Evolutionary conservation across 176 grass and related monocot species (phyloP).

Genomic region (Hyparrhenia diplandra): DNA sequence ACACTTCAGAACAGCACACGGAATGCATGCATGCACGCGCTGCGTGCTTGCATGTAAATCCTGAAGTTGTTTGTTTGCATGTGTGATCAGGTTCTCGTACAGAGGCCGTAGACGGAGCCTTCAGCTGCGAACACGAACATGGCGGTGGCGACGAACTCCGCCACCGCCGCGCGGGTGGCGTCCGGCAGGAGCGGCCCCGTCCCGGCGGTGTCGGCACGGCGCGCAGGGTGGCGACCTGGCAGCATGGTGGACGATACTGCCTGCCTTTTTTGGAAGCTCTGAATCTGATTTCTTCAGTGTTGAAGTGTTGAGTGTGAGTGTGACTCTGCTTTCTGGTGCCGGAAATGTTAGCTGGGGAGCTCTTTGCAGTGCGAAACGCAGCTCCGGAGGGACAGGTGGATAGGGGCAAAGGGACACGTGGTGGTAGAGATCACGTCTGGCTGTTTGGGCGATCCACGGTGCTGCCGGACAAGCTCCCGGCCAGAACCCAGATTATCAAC

Average conservation of each 20-base stretch:
- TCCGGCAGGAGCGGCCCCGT: slow-evolving; percentile 37
- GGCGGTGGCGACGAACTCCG: slow-evolving; percentile 80
- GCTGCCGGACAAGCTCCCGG: no score
- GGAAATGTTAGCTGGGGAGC: background rate
- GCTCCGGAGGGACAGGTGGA: slow-evolving; percentile 24
- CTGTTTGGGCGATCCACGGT: no score
- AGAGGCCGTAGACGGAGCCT: slow-evolving; percentile 71
- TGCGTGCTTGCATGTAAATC: background rate
- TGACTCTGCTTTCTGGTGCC: background rate
- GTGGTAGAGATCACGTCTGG: background rate
- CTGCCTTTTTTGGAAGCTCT: background rate
- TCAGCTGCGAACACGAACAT: slow-evolving; percentile 85
- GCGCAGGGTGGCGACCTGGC: slow-evolving; percentile 1
- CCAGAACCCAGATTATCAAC: no score
- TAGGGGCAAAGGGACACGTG: slow-evolving; percentile 17
- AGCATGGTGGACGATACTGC: slow-evolving; percentile 35
- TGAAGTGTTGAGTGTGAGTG: no score
- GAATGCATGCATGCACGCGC: background rate
- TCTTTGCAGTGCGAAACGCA: background rate
- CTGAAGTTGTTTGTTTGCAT: no score
- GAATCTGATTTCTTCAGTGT: background rate
- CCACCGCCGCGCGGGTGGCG: slow-evolving; percentile 54
- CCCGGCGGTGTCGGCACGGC: background rate
- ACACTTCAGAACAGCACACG: background rate
- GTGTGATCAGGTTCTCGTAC: slow-evolving; percentile 22